Base-by-base conservation (phyloP, 2,329 filamentous ascomycete genomes). In the Atkinsonella hypoxylon region DNA sequence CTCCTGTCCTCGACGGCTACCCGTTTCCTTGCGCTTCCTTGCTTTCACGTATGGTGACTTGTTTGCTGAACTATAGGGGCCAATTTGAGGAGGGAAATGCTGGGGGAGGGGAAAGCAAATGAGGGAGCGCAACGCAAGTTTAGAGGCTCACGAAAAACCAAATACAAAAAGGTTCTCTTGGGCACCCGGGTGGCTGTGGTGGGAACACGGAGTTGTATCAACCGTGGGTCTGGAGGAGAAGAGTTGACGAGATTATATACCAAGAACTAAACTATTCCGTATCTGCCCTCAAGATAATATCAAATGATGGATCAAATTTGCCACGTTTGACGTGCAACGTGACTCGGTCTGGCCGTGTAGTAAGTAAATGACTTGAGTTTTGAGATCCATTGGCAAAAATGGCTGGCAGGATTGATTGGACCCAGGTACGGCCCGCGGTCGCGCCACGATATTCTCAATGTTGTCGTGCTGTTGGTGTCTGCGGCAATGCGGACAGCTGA, bases 271-370 rank as follows among this genome's bases (percentile, higher is more conserved):
- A 26, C 22, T 26, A 26, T n/a, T n/a, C n/a, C n/a, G n/a, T n/a
- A n/a, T 42, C 39, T 39, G 31, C 3, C 13, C 18, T 22, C 10
- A 18, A 34, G 58, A 64, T 67, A 67, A 67, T 67, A 66, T 59
- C 66, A 57, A 58, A 64, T 61, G 58, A 66, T 66, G 63, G 64
- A 61, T 55, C 46, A 48, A 46, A 22, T n/a, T 18, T n/a, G 20
- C 17, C 42, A 12, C 10, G 17, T 20, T 2, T 7, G 10, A n/a
- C 8, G 11, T 26, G 34, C 22, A 26, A 26, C 22, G 22, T 26
- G 22, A 26, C 22, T 26, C 22, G 22, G 3, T 6, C 22, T 26
- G 22, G 22, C 22, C 22, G 6, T 26, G 22, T 26, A 6, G 22
- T 26, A 26, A 6, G 22, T 6, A 26, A 6, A 26, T 26, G 22